These are phyloP conservation scores for Solanum lycopersicoides DNA, from an alignment of 257 asterid genomes.

Conservation along the genomic window DNA sequence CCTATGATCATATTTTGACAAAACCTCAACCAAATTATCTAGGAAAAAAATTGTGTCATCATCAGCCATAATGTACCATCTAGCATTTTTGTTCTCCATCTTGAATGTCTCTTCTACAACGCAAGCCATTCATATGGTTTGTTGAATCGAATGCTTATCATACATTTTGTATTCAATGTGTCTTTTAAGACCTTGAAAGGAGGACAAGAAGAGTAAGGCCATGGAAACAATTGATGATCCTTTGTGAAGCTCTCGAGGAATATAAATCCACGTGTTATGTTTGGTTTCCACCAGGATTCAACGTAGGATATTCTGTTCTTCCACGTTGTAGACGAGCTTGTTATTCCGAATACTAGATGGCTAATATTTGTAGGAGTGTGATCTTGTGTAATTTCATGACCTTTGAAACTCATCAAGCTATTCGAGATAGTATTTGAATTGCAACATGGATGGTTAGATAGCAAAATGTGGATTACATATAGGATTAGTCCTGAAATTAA, in stretches of 20 bases:
- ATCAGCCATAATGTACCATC: conserved; percentile 42
- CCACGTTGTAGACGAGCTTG: conserved; percentile 20
- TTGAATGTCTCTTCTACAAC: conserved; percentile 20
- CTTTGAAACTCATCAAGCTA: background rate
- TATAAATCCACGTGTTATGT: conserved; percentile 18
- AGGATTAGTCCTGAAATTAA: conserved; percentile 1
- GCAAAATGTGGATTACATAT: background rate
- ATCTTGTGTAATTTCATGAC: background rate
- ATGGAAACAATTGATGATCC: conserved; percentile 4
- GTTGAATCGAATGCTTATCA: conserved; percentile 9
- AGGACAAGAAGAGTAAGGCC: conserved; percentile 17
- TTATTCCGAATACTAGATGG: conserved; percentile 24
- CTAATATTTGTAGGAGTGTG: conserved; percentile 10
- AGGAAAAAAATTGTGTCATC: conserved; percentile 37
- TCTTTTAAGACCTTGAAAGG: conserved; percentile 22
- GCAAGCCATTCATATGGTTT: conserved; percentile 14
- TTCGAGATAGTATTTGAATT: background rate
- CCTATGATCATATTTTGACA: conserved; percentile 33
- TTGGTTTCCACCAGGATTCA: conserved; percentile 39
- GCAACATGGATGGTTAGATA: background rate
- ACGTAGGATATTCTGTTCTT: background rate
- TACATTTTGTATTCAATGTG: conserved; percentile 8
- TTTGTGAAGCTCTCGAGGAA: conserved; percentile 19
- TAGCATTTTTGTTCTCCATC: background rate
- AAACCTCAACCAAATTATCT: conserved; percentile 30